A percentile compares a stretch with the other conserved stretches of the same genome.
Evolutionary conservation across 176 grass and related monocot genomes (phyloP).

Genomic region (Ensete ventricosum): DNA sequence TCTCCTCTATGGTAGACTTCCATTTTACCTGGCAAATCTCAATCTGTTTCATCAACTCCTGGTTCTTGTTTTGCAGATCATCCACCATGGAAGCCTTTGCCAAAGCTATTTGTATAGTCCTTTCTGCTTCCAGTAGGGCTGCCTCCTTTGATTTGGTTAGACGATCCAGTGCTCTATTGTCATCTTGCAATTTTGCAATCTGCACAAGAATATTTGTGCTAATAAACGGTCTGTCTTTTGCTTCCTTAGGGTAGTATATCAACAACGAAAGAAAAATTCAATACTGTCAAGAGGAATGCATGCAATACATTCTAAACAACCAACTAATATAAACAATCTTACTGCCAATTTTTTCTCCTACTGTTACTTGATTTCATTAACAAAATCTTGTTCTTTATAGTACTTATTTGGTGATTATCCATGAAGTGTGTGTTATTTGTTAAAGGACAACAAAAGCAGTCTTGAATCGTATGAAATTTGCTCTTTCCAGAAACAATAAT

Average conservation of each 20-base stretch:
- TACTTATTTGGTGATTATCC: not conserved
- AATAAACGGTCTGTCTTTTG: not conserved
- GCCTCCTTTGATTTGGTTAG: constrained; percentile 96
- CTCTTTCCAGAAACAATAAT: not conserved
- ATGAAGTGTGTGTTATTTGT: not conserved
- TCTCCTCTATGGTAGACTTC: not conserved
- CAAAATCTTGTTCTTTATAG: not conserved
- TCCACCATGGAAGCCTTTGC: constrained; percentile 93
- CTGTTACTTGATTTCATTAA: not conserved
- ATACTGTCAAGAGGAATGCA: not conserved
- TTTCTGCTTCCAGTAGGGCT: constrained; percentile 83
- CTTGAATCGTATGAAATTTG: not conserved
- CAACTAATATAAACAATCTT: not conserved
- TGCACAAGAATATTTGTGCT: constrained; percentile 29
- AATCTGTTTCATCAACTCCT: constrained; percentile 96
- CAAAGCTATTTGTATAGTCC: constrained; percentile 80
- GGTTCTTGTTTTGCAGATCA: constrained; percentile 96
- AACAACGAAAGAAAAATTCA: not conserved
- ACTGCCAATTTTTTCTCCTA: not conserved
- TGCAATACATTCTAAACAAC: not conserved
- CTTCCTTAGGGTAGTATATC: constrained; percentile 3
- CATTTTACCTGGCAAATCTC: constrained; percentile 80
- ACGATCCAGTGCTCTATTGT: constrained; percentile 87
- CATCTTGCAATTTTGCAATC: constrained; percentile 92
- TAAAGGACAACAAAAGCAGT: not conserved